phyloP scores from a whole-genome alignment of 495 filamentous ascomycete genomes.

The Polyplosphaeria fusca region DNA sequence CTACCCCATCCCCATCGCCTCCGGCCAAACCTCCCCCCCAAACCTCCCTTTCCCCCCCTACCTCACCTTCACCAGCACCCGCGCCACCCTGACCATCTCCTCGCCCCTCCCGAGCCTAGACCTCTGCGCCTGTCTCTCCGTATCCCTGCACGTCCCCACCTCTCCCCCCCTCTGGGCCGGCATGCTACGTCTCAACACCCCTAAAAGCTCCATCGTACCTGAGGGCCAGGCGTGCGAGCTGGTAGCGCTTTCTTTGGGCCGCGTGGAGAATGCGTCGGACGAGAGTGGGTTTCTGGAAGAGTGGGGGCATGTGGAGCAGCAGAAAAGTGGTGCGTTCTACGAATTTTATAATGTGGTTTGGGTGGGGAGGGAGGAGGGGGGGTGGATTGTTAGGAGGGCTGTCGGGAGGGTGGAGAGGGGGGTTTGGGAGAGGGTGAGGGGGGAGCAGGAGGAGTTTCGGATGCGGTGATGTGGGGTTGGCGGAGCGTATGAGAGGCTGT shows the following conservation, averaged over 20 bases:
- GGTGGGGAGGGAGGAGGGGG: not conserved
- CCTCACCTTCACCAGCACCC: not conserved
- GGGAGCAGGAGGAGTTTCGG: not conserved
- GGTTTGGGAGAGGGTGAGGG: not conserved
- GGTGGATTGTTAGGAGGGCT: not conserved
- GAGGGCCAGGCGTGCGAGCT: not conserved
- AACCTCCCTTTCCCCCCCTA: not conserved
- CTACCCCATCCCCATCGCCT: not conserved
- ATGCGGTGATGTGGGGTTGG: not conserved
- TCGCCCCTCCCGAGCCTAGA: not conserved
- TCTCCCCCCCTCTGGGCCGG: not conserved
- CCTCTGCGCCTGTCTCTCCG: not conserved
- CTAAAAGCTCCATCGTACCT: not conserved
- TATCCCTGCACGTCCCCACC: not conserved
- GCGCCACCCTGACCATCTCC: not conserved
- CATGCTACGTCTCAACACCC: not conserved
- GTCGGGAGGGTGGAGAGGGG: not conserved
- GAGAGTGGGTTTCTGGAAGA: not conserved
- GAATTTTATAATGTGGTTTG: not conserved
- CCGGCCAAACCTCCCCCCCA: not conserved
- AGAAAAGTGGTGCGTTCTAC: not conserved
- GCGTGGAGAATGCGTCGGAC: not conserved
- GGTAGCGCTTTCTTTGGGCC: not conserved
- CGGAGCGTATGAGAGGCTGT: no score
- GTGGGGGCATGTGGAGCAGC: not conserved